Percentiles rank a stretch among this genome's conserved stretches.
Conservation (phyloP, 2,329 filamentous ascomycete species). For the Fusarium ambrosium region DNA sequence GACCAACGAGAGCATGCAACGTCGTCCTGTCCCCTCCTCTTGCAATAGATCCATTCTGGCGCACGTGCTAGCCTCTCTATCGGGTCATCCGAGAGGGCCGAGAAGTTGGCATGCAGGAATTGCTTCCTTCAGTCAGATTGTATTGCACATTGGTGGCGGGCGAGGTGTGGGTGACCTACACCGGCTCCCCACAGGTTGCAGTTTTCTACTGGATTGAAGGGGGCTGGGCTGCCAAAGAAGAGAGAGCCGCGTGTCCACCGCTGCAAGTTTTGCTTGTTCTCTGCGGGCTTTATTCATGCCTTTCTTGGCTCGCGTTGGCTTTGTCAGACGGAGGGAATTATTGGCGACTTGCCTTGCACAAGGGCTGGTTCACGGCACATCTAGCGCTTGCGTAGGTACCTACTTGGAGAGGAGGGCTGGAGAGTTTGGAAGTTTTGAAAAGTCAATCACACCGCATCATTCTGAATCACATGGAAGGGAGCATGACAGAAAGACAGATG, state of each 20-base stretch:
- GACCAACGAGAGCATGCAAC: conserved; percentile 36
- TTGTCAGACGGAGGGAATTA: conserved; percentile 20
- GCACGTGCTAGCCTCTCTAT: conserved; percentile 15
- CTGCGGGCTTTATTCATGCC: conserved; percentile 18
- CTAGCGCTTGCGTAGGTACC: conserved; percentile 13
- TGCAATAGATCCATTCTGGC: conserved; percentile 19
- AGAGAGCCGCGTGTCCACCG: conserved; percentile 1
- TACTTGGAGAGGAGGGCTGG: conserved; percentile 11
- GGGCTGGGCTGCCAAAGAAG: conserved; percentile 11
- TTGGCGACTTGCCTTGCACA: conserved; percentile 7
- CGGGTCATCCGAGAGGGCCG: conserved; percentile 12
- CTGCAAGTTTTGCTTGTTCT: conserved; percentile 16
- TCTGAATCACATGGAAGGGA: conserved; percentile 23
- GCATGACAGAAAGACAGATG: conserved; percentile 8
- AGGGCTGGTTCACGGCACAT: not conserved
- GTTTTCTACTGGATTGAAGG: conserved; percentile 19
- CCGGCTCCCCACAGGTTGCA: conserved; percentile 10
- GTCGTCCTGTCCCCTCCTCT: conserved; percentile 15
- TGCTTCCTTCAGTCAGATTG: conserved; percentile 7
- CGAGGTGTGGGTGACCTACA: conserved; percentile 19
- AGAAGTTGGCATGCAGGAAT: conserved; percentile 6
- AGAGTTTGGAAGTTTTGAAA: conserved; percentile 10
- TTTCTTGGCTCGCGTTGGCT: conserved; percentile 6
- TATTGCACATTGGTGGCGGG: conserved; percentile 10
- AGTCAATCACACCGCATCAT: conserved; percentile 31